Conservation (phyloP, 345 rosid genomes). For the Lepidium sativum region DNA sequence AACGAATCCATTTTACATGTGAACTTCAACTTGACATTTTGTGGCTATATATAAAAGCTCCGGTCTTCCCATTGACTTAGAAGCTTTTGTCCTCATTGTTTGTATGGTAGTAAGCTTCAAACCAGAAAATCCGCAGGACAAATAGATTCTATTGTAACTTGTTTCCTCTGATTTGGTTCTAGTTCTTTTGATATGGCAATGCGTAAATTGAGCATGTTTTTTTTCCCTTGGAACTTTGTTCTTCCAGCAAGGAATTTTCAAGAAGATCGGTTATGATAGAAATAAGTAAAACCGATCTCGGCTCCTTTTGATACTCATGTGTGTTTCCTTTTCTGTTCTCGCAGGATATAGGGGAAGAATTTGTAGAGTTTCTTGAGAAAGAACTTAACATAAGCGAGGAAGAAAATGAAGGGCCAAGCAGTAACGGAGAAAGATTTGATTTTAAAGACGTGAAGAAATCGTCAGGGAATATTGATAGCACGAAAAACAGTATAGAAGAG, state of each 20-base stretch:
- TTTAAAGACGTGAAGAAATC: constrained; percentile 18
- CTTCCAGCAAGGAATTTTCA: not conserved
- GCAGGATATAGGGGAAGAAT: constrained; percentile 90
- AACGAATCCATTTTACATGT: not conserved
- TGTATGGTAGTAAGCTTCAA: not conserved
- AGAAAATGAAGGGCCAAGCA: constrained; percentile 24
- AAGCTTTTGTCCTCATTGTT: not conserved
- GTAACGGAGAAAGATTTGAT: constrained; percentile 11
- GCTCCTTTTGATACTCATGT: not conserved
- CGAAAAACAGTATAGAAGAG: constrained; percentile 54
- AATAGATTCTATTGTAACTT: not conserved
- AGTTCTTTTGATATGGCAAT: not conserved
- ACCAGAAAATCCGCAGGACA: not conserved
- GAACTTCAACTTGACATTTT: not conserved
- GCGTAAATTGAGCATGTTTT: not conserved
- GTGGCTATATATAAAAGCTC: not conserved
- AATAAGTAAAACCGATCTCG: not conserved
- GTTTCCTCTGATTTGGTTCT: constrained; percentile 2
- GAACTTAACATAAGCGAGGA: constrained; percentile 66
- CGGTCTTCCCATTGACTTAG: not conserved
- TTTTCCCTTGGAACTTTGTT: not conserved
- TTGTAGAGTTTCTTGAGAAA: constrained; percentile 86
- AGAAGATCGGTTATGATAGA: not conserved
- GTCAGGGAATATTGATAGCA: constrained; percentile 24
- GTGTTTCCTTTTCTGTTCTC: not conserved